phyloP scores from a whole-genome alignment of 169 alveolate species.

The Perkinsus olseni region DNA sequence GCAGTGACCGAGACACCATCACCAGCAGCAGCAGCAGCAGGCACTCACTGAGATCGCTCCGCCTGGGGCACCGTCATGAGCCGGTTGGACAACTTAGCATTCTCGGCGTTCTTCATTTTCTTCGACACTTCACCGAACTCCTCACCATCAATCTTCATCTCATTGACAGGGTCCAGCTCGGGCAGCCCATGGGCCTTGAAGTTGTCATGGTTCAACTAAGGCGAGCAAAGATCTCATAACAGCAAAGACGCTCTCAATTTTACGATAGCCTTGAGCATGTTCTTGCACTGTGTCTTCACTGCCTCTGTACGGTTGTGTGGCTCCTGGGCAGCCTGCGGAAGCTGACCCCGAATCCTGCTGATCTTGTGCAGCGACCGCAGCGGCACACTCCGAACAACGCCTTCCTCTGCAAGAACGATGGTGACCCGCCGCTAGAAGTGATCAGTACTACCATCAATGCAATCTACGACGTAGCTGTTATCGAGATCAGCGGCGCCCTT shows the following conservation, averaged over 20 bases:
- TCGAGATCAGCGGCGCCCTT: not conserved
- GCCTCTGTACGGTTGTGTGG: not conserved
- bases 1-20: not conserved
- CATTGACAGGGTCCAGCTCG: slow-evolving; percentile 80
- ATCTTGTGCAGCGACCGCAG: not conserved
- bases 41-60: not conserved
- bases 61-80: slow-evolving; percentile 9
- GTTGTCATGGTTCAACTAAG: slow-evolving; percentile 16
- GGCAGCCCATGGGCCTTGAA: slow-evolving; percentile 45
- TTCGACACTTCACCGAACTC: slow-evolving; percentile 39
- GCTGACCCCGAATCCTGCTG: not conserved
- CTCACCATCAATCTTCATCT: slow-evolving; percentile 71
- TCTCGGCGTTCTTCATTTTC: slow-evolving; percentile 14
- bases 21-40: not conserved
- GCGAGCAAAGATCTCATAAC: not conserved
- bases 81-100: not conserved
- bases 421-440: not conserved
- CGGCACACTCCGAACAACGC: not conserved
- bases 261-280: not conserved
- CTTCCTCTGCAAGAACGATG: not conserved
- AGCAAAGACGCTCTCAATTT: not conserved
- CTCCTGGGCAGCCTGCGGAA: not conserved
- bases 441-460: not conserved
- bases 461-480: not conserved
- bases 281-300: not conserved